A percentile compares a stretch with the other conserved stretches of the same genome.
These are phyloP conservation scores for Dentipellis sp. DNA, from an alignment of 768 basidiomycete species.

Conservation along the genomic window DNA sequence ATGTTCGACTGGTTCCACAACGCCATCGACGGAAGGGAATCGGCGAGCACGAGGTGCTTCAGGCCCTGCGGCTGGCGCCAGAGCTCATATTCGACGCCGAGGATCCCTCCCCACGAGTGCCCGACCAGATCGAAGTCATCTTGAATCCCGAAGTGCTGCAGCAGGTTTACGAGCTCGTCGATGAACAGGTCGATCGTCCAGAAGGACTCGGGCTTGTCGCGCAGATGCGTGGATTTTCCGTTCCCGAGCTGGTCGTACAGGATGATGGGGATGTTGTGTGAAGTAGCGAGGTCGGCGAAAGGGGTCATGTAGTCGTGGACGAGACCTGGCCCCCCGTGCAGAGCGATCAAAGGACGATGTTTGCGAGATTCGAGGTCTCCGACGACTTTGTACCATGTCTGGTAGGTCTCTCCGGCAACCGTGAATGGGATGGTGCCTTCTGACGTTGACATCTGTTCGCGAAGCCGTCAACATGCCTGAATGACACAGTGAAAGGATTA, in stretches of 20 bases:
- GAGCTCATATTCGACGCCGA: constrained; percentile 31
- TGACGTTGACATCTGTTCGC: not conserved
- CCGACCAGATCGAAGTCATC: constrained; percentile 36
- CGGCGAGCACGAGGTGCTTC: constrained; percentile 30
- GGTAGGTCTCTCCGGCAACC: not conserved
- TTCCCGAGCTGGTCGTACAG: constrained; percentile 44
- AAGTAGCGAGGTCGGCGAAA: constrained; percentile 14
- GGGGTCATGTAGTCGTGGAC: constrained; percentile 19
- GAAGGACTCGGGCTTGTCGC: constrained; percentile 24
- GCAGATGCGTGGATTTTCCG: constrained; percentile 34
- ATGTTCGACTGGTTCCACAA: constrained; percentile 9
- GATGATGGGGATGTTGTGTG: constrained; percentile 1
- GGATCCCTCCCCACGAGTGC: constrained; percentile 49
- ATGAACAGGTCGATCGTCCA: constrained; percentile 41
- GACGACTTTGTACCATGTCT: constrained; percentile 17
- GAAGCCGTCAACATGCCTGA: too few species aligned
- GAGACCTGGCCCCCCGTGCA: constrained; percentile 7
- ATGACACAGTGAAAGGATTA: too few species aligned
- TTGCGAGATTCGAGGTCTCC: constrained; percentile 27
- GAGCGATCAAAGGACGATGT: constrained; percentile 17
- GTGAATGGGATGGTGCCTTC: not conserved
- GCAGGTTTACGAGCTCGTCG: constrained; percentile 15
- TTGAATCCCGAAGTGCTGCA: constrained; percentile 30
- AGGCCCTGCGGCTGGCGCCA: constrained; percentile 31
- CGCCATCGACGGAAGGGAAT: constrained; percentile 27